Evolutionary conservation across 2,329 filamentous ascomycete genomes (phyloP).

Genomic region (Pseudocercospora fijiensis): DNA sequence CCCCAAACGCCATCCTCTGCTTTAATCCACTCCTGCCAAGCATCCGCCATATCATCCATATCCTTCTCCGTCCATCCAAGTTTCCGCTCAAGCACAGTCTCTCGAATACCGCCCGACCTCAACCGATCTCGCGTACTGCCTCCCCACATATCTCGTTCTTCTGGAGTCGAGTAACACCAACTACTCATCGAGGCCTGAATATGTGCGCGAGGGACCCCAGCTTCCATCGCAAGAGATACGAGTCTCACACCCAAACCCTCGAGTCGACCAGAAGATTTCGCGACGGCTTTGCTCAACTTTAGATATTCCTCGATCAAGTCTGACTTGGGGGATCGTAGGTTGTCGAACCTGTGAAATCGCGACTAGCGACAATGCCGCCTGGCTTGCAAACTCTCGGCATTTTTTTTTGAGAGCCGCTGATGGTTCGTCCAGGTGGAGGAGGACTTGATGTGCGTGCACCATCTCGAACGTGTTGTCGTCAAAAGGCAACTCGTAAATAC

Average conservation of each 20-base stretch:
- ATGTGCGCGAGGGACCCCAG: neutral
- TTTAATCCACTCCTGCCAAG: neutral
- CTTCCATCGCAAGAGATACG: neutral
- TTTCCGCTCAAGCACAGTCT: neutral
- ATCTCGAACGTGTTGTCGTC: conserved; percentile 56
- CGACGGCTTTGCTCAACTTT: neutral
- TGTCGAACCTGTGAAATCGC: conserved; percentile 36
- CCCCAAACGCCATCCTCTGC: neutral
- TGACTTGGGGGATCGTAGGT: neutral
- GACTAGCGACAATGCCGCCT: conserved; percentile 54
- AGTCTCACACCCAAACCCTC: neutral
- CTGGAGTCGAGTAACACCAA: neutral
- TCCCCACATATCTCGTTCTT: neutral
- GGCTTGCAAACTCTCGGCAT: conserved; percentile 56
- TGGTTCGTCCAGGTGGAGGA: conserved; percentile 57
- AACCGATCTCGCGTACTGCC: neutral
- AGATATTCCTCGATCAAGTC: neutral
- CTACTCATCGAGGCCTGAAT: neutral
- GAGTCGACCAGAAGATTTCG: neutral
- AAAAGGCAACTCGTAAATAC: conserved; percentile 41
- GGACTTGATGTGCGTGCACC: conserved; percentile 58
- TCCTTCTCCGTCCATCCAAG: neutral
- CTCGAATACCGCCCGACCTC: neutral
- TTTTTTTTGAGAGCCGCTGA: conserved; percentile 52
- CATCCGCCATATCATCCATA: neutral